Base-by-base conservation (phyloP, 2,329 filamentous ascomycete genomes). In the Aspergillus quadrilineatus region DNA sequence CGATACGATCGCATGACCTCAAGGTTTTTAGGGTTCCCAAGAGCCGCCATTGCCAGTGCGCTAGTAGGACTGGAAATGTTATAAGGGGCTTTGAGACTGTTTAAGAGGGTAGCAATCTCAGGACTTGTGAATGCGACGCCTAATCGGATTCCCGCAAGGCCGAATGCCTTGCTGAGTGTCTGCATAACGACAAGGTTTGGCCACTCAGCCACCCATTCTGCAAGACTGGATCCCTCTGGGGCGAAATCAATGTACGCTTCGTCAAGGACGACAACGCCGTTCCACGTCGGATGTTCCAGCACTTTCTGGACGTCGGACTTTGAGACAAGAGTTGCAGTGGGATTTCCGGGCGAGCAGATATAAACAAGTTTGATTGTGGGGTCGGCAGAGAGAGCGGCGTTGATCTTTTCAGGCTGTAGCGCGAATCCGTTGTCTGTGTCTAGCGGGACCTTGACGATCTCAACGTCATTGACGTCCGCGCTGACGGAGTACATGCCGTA, bases 401-500 rank as follows among this genome's bases (percentile, higher is more conserved):
- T 81, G 65, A 99, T 86, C 58, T 85, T 83, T 7, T 84, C 77
- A 2, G 90, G 79, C 73, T 94, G 86, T 64, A 97, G 81, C 44
- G 80, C 81, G 74, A 97, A 99, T 4, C 75, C 79, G 1, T 90
- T 87, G 1, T 86, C 83, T 1, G 83, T 81, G 47, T 89, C 82
- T 22, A 97, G 80, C 0, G 92, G 92, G n/a, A 97, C 86, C 71
- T 89, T 90, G 65, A 95, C 88, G 28, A 97, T 85, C 45, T 82
- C 82, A 17, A 99, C 82, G 69, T 97, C 94, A 78, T 99, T 99
- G 64, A 97, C 88, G 71, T 95, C 89, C 1, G 94, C 94, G 6
- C 90, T 95, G 15, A 99, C 94, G 46, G 85, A 81, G 79, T 99
- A 99, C 94, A 99, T 99, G 77, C 94, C 94, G 73, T 99, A 99